Evolutionary conservation across 768 basidiomycete species (phyloP), one percentile per base, ranked within the genome.

Genomic region (Atractiella rhizophila): DNA sequence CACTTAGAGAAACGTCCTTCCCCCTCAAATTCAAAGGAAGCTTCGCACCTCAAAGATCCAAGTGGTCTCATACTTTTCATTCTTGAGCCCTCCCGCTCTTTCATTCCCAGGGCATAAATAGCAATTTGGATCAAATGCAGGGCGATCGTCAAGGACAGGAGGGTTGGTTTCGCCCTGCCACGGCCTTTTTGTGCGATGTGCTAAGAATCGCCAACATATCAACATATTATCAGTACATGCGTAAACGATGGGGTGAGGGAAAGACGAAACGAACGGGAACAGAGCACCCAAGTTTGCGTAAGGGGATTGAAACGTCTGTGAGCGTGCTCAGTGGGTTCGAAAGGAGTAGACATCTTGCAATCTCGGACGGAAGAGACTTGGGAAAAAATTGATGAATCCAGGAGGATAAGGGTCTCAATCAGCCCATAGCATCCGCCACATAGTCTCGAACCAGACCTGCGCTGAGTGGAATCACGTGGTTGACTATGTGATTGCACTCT

Each of bases 121-220:
- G 54, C 51, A 23, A 29, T 46, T 45, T 15, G 68, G 66, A 51
- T 83, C 80, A 50, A 80, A 68, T 32, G 64, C 47, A 0, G 73
- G 74, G 4, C 76, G 63, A 27, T 61, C 54, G 6, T 60, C 52
- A 1, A 63, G 35, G 43, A 72, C 66, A 0, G 73, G 65, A 1
- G 70, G 57, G 47, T 88, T 83, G 1, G 71, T 70, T 55, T 86
- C 80, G 24, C 83, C 83, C 29, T 73, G 66, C 85, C 85, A 91
- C 12, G 85, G 85, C 16, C 85, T 71, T 52, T 78, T 81, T 7
- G 66, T 80, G 38, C 85, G 75, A 57, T 88, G 83, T 0, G 83
- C 49, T 52, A 38, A 6, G 12, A 4, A 29, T 23, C 13, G 4
- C n/a, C n/a, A n/a, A n/a, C n/a, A n/a, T n/a, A n/a, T n/a, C n/a